Percentiles rank a stretch among this genome's conserved stretches.
phyloP scores from a whole-genome alignment of 2,329 filamentous ascomycete species.

The Aureobasidium sp. region DNA sequence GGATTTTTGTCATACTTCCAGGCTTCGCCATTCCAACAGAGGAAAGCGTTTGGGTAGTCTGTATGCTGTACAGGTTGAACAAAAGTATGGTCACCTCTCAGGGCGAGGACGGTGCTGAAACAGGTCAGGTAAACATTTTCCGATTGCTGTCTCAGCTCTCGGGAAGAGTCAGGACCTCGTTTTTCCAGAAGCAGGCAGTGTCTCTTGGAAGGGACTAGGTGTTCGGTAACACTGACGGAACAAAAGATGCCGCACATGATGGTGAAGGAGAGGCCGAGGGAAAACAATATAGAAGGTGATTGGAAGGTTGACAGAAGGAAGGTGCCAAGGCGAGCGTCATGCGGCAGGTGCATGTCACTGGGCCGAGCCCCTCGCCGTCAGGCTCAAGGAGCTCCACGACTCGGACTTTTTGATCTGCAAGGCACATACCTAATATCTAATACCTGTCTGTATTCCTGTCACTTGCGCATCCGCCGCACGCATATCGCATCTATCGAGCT shows the following conservation, averaged over 20 bases:
- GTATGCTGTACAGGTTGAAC: slow-evolving; percentile 61
- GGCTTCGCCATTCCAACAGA: slow-evolving; percentile 98
- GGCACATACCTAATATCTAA: slow-evolving; percentile 4
- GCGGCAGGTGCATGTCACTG: neutral
- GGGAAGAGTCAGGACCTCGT: slow-evolving; percentile 24
- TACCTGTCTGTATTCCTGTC: neutral
- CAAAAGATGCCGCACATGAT: slow-evolving; percentile 30
- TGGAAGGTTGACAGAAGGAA: neutral
- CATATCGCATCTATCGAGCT: neutral
- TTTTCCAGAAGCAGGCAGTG: slow-evolving; percentile 20
- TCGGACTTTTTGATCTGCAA: neutral
- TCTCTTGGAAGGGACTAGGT: slow-evolving; percentile 17
- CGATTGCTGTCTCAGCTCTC: neutral
- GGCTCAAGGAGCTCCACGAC: neutral
- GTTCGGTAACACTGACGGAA: slow-evolving; percentile 20
- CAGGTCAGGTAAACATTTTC: slow-evolving; percentile 43
- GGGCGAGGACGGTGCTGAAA: slow-evolving; percentile 76
- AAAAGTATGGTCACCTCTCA: slow-evolving; percentile 66
- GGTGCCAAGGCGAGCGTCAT: slow-evolving; percentile 2
- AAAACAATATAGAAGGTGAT: neutral
- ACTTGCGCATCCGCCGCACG: neutral
- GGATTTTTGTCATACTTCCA: slow-evolving; percentile 59
- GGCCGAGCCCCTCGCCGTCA: neutral
- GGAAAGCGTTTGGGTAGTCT: slow-evolving; percentile 46
- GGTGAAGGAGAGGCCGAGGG: no score